Base-by-base conservation (phyloP, 2,329 filamentous ascomycete species). In the Diaporthe batatas region DNA sequence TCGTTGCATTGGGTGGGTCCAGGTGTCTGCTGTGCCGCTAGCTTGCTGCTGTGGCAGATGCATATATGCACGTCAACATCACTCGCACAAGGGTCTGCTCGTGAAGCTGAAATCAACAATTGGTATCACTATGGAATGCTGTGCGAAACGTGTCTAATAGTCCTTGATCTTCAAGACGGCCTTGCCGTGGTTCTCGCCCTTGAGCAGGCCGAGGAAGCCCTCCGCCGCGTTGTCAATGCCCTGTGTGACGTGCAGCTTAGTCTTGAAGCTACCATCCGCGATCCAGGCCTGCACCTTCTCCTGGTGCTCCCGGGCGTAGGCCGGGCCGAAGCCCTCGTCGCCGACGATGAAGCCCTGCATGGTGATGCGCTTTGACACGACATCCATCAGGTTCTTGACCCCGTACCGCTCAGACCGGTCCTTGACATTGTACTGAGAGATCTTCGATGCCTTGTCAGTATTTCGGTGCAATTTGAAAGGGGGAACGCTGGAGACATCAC, bases 101-200 rank as follows among this genome's bases (percentile, higher is more conserved):
- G 3, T 32, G 2, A n/a, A 12, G 11, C 47, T 36, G 3, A 16
- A 51, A 32, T 36, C 12, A 32, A 21, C 36, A 6, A 25, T 32
- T 67, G 21, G 32, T 21, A 53, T 67, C 23, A 11, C n/a, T 25
- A 14, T 3, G 4, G 3, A 47, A 29, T 36, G 6, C 0, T 21
- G 6, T 6, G 3, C n/a, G 16, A 1, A 36, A 14, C 21, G 21
- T 1, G 59, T 51, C 57, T 67, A 74, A 11, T 64, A 74, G 54
- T 78, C 75, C 42, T 74, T 72, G 69, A 89, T 82, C 86, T 94
- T 93, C 78, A 96, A 79, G 29, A 96, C 89, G 21, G 94, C 93
- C 89, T 97, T 97, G 77, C 94, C 94, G 83, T 95, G 93, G 85
- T 97, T 97, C 82, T 93, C 88, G 62, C 94, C 94, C 78, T 89